Evolutionary conservation across 345 rosid species (phyloP).

Genomic region (Bruguiera gymnorhiza): DNA sequence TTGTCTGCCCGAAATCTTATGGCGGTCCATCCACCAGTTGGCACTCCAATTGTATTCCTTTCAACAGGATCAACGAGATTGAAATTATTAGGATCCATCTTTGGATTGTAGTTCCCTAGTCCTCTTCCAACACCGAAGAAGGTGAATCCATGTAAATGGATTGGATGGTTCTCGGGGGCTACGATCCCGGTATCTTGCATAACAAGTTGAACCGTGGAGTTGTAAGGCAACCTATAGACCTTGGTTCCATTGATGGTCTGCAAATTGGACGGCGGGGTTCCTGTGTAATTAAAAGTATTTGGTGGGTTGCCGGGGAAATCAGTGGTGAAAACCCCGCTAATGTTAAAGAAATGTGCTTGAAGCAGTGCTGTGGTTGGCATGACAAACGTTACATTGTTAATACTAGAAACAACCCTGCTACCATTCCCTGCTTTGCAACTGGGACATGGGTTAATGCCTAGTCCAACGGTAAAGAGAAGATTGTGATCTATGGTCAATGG

Average conservation of each 20-base stretch:
- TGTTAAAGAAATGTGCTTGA: conserved; percentile 58
- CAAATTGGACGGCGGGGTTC: conserved; percentile 18
- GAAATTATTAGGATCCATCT: conserved; percentile 30
- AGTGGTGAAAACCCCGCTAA: conserved; percentile 34
- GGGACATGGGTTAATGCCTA: conserved; percentile 62
- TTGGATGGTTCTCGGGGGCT: conserved; percentile 37
- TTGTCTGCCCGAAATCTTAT: conserved; percentile 71
- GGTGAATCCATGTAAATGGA: conserved; percentile 43
- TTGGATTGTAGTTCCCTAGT: conserved; percentile 31
- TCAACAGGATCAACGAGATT: conserved; percentile 75
- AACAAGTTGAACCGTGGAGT: conserved; percentile 37
- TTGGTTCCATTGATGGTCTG: conserved; percentile 29
- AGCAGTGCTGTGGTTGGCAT: conserved; percentile 60
- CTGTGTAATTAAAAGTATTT: conserved; percentile 27
- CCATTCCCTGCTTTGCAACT: conserved; percentile 56
- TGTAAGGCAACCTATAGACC: conserved; percentile 30
- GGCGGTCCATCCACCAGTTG: conserved; percentile 74
- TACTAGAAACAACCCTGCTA: conserved; percentile 45
- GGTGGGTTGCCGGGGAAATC: conserved; percentile 43
- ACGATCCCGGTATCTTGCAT: conserved; percentile 44
- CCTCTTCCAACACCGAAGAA: conserved; percentile 39
- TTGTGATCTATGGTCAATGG: conserved; percentile 52
- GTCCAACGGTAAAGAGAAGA: conserved; percentile 40
- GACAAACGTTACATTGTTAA: conserved; percentile 61
- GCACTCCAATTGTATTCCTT: conserved; percentile 74